A percentile compares a stretch with the other conserved stretches of the same genome.
Conservation (phyloP, 2,329 filamentous ascomycete species). For the Exophiala oligosperma region DNA sequence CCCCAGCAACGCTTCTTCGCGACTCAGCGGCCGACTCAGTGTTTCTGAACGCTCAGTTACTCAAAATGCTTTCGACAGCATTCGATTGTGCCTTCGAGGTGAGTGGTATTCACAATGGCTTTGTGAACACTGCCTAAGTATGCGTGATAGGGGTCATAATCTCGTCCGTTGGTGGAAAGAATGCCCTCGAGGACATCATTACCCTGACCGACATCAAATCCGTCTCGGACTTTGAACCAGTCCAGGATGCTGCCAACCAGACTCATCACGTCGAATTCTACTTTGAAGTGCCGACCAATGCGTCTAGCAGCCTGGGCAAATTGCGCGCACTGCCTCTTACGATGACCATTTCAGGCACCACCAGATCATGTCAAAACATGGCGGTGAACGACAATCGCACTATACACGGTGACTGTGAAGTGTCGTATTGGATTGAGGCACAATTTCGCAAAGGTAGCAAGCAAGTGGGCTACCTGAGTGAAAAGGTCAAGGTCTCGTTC, state of each 20-base stretch:
- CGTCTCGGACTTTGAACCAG: conserved; percentile 9
- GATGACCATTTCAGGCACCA: conserved; percentile 8
- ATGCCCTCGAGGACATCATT: conserved; percentile 20
- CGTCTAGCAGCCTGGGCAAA: neutral
- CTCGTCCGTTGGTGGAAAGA: conserved; percentile 16
- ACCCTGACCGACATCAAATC: conserved; percentile 24
- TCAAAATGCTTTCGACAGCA: conserved; percentile 17
- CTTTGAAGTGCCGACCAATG: conserved; percentile 19
- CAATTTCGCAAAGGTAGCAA: conserved; percentile 13
- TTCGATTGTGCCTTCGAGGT: conserved; percentile 21
- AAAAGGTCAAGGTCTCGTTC: conserved; percentile 10
- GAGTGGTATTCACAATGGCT: neutral
- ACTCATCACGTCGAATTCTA: conserved; percentile 18
- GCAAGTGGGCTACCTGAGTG: conserved; percentile 16
- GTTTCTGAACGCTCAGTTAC: conserved; percentile 16
- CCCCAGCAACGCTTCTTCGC: neutral
- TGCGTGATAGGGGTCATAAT: conserved; percentile 16
- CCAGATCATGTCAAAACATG: conserved; percentile 2
- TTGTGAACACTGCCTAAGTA: neutral
- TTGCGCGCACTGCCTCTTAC: conserved; percentile 18
- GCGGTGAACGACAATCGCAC: conserved; percentile 14
- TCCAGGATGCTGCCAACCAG: neutral
- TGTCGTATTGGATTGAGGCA: conserved; percentile 24
- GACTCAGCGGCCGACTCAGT: conserved; percentile 19
- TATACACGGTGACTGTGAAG: conserved; percentile 16